phyloP scores from a whole-genome alignment of 352 stramenopile genomes.

The Phytophthora megakarya region DNA sequence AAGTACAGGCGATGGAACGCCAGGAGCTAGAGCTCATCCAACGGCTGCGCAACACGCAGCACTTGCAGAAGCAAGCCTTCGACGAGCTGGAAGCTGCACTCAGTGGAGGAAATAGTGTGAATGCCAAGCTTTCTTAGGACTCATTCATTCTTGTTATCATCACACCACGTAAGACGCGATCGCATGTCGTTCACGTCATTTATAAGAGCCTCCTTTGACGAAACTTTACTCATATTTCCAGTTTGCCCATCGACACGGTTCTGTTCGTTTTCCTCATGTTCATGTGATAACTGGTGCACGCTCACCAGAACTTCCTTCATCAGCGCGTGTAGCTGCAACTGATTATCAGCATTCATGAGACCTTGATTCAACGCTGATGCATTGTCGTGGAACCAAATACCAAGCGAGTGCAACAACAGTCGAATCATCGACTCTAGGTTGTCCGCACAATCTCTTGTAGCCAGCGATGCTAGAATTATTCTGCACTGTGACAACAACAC shows the following conservation, averaged over 20 bases:
- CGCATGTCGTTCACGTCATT: constrained; percentile 23
- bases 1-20: constrained; percentile 85
- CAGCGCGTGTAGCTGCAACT: constrained; percentile 25
- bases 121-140: constrained; percentile 13
- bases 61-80: constrained; percentile 85
- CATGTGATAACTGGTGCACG: constrained; percentile 2
- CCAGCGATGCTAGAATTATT: constrained; percentile 18
- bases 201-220: constrained; percentile 37
- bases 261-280: neutral
- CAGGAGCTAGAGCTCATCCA: constrained; percentile 85
- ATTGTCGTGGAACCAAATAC: constrained; percentile 20
- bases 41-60: constrained; percentile 80
- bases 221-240: neutral
- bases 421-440: constrained; percentile 4
- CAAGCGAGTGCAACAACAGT: constrained; percentile 23
- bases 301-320: constrained; percentile 26
- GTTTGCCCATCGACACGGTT: neutral
- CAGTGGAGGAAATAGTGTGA: constrained; percentile 38
- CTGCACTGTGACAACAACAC: constrained; percentile 53
- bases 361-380: constrained; percentile 2
- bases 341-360: constrained; percentile 25
- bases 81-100: constrained; percentile 83
- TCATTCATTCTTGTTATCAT: constrained; percentile 5
- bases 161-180: constrained; percentile 33
- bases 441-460: neutral